Base-by-base conservation (phyloP, 257 asterid genomes). In the Gentiana straminea region DNA sequence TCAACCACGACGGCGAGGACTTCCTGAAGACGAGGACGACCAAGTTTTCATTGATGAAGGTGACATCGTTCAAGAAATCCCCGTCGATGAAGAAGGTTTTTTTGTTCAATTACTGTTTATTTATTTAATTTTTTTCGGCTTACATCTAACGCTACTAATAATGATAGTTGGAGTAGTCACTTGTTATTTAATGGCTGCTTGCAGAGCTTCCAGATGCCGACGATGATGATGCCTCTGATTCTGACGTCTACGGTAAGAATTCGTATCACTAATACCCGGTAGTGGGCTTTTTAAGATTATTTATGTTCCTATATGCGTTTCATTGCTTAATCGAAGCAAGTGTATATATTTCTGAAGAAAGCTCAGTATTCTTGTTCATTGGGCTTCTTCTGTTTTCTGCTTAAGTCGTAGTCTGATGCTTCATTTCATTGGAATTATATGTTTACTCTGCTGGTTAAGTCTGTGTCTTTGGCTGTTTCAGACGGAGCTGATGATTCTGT, bases 201-300 rank as follows among this genome's bases (percentile, higher is more conserved):
- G 58, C 80, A 89, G 96, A 86, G 64, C 95, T 90, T 62, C 92
- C 95, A 1, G 94, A 86, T 13, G 94, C 79, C 0, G 94, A 84
- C 52, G 94, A 65, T 41, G 94, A 65, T 37, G 96, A 24, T 24
- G 24, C 71, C 58, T 77, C 86, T 33, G 95, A 73, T 67, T 70
- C 74, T 46, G 94, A 75, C 60, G 80, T 64, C 55, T 72, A 52
- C 59, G 71, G 46, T 61, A 53, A 46, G 58, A 60, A 4, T 54
- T 62, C 58, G 51, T 51, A 50, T 57, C 33, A 24, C 24, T 24
- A 0, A 24, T 24, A 49, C 2, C 7, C 4, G 46, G 12, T 10
- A 4, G 13, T 58, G 24, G 24, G 24, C 0, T 24, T 24, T 24
- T 24, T 24, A 24, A 24, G 46, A 1, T 7, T 37, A 13, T 5